These are phyloP conservation scores for Apophysomyces sp. DNA, from an alignment of 371 early-diverging fungal species.

Conservation along the genomic window DNA sequence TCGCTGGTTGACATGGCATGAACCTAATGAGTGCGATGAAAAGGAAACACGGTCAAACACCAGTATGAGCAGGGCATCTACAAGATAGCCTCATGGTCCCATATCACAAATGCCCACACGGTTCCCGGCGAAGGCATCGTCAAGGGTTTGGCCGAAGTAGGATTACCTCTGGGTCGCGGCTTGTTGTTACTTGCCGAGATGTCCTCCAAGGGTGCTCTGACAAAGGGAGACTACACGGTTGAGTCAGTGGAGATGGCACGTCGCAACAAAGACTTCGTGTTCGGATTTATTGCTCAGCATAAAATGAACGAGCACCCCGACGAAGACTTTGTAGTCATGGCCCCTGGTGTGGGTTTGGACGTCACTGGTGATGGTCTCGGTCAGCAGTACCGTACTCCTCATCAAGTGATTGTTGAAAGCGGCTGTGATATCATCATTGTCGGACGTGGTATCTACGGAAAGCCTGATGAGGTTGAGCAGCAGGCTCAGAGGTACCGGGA, in stretches of 20 bases:
- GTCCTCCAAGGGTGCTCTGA: constrained; percentile 90
- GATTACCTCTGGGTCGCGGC: constrained; percentile 78
- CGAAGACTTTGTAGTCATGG: constrained; percentile 90
- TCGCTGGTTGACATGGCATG: not conserved
- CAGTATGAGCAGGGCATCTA: constrained; percentile 93
- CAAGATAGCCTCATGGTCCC: constrained; percentile 92
- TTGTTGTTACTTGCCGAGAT: constrained; percentile 94
- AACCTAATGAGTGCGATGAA: not conserved
- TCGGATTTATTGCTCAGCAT: constrained; percentile 92
- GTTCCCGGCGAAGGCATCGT: constrained; percentile 97
- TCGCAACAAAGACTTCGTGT: constrained; percentile 83
- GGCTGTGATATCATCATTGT: constrained; percentile 96
- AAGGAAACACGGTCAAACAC: constrained; percentile 92
- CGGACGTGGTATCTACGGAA: constrained; percentile 93
- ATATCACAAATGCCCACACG: constrained; percentile 93
- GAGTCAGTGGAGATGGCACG: constrained; percentile 88
- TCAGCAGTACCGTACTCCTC: constrained; percentile 93
- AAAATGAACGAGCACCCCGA: constrained; percentile 63
- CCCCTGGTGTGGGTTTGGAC: constrained; percentile 91
- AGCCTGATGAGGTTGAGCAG: constrained; percentile 64
- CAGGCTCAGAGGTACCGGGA: constrained; percentile 85
- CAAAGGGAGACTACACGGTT: constrained; percentile 77
- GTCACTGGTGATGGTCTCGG: constrained; percentile 85
- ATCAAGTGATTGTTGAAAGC: constrained; percentile 79
- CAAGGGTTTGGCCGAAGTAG: constrained; percentile 84